phyloP scores from a whole-genome alignment of 208 protist genomes.

The Phytomonas sp. region DNA sequence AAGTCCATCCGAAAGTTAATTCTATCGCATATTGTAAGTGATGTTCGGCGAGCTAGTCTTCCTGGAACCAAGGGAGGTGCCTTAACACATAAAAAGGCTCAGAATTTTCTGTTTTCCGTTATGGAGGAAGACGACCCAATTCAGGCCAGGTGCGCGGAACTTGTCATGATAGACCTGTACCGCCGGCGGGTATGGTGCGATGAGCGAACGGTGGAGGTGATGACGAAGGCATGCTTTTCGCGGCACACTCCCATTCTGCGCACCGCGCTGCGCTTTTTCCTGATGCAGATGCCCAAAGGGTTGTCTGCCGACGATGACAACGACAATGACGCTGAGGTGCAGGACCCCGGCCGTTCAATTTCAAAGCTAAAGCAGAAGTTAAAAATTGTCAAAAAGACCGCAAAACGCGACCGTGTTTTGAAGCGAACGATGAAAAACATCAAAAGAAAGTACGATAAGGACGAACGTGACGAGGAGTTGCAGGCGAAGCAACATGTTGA shows the following conservation, averaged over 20 bases:
- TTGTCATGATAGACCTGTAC: constrained; percentile 97
- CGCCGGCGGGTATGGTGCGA: constrained; percentile 92
- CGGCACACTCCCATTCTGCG: constrained; percentile 86
- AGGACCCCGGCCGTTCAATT: constrained; percentile 77
- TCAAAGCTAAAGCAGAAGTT: constrained; percentile 88
- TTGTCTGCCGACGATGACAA: constrained; percentile 54
- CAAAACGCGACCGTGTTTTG: constrained; percentile 78
- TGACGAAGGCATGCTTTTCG: constrained; percentile 93
- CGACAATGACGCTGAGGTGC: constrained; percentile 48
- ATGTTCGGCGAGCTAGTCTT: constrained; percentile 93
- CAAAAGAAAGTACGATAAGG: constrained; percentile 80
- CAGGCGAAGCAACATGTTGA: constrained; percentile 87
- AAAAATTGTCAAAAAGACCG: constrained; percentile 90
- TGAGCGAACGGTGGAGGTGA: constrained; percentile 93
- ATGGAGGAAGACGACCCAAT: constrained; percentile 89
- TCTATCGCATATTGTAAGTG: constrained; percentile 91
- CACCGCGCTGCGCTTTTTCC: constrained; percentile 94
- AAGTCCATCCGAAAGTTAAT: constrained; percentile 88
- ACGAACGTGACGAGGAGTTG: constrained; percentile 13
- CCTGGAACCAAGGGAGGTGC: constrained; percentile 60
- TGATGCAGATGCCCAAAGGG: constrained; percentile 86
- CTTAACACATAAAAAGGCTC: constrained; percentile 88
- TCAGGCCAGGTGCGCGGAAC: constrained; percentile 91
- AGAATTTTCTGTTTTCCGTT: constrained; percentile 94
- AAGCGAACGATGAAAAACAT: constrained; percentile 61